Base-by-base conservation (phyloP, 495 filamentous ascomycete species). In the Cryomyces minteri region DNA sequence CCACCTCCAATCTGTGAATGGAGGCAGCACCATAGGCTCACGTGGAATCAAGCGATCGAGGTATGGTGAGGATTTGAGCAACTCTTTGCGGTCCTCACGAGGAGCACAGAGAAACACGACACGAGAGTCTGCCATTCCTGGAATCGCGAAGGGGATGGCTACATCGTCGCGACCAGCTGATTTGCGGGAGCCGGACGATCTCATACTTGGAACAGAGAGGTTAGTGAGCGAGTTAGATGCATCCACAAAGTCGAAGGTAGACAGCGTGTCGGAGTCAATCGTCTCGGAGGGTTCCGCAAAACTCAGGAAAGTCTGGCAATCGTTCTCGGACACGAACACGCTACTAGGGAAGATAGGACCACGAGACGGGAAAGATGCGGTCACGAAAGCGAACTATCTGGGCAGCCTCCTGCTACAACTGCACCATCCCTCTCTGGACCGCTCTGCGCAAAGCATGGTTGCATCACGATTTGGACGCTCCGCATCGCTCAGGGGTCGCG, bases 341-440 rank as follows among this genome's bases (percentile, higher is more conserved):
- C 40, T 41, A 41, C 28, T n/a, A 4, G 40, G 10, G 28, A 11
- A 12, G n/a, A 41, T 41, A 14, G 82, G 80, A 1, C 81, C 81
- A 30, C 72, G 70, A 4, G 67, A 74, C 32, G 52, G 68, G 40
- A 71, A 74, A 8, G 62, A 73, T 4, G 53, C 66, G 12, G 66
- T 84, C 32, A 70, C 72, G 39, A 87, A 87, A 55, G 83, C 87
- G 9, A 73, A 71, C 47, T 90, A 79, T 54, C 43, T 94, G 6
- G 76, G 74, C 30, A 73, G 71, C 12, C 61, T 94, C 10, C 65
- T 85, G 6, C 67, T 94, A 18, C 73, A 73, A 44, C 68, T 92
- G 32, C 80, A 86, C 52, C 80, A 90, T 55, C 81, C 83, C 32
- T 67, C 53, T 48, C 11, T 42, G 32, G 9, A 11, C 10, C 9